Base-by-base conservation (phyloP, 176 grass and related monocot genomes). In the Eragrostis curvula region DNA sequence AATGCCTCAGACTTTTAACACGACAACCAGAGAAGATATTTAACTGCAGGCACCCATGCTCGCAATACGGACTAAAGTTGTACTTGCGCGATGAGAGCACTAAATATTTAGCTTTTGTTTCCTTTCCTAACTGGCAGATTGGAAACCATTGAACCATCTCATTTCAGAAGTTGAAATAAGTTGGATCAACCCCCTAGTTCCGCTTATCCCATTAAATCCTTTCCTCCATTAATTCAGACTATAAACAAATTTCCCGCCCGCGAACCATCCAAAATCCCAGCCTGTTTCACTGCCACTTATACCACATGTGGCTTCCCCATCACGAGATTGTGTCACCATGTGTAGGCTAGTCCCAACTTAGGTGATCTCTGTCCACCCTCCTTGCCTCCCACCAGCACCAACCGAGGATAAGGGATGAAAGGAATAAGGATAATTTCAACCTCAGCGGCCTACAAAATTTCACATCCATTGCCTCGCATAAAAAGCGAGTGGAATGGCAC, bases 341-440 rank as follows among this genome's bases (percentile, higher is more conserved):
- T 29, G 23, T 74, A 73, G 7, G 21, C 20, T 60, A 61, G 12
- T 16, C 45, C 15, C 25, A 51, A 0, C 9, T 16, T 57, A 65
- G 15, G 9, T 12, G 71, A 61, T 60, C 52, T 8, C 5, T 50
- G 55, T 63, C 46, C 20, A 41, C 13, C 18, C 17, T 18, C 16
- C 3, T 75, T 20, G 5, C 21, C 30, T 61, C 23, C 43, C 0
- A 11, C 29, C 29, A 69, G 68, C 17, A 85, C 44, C 11, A 74
- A 39, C 6, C 51, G 9, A 0, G 63, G 17, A 65, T 55, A 17
- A 41, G 36, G 29, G 47, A 41, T 15, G 6, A 36, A 50, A 14
- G n/a, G n/a, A n/a, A n/a, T n/a, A n/a, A n/a, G 7, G 24, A 69
- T n/a, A 29, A 73, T 23, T 53, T 74, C 27, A 49, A 83, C 57